A percentile compares a stretch with the other conserved stretches of the same genome.
Evolutionary conservation across 306 rosid species (phyloP).

Genomic region (Rosa chinensis): DNA sequence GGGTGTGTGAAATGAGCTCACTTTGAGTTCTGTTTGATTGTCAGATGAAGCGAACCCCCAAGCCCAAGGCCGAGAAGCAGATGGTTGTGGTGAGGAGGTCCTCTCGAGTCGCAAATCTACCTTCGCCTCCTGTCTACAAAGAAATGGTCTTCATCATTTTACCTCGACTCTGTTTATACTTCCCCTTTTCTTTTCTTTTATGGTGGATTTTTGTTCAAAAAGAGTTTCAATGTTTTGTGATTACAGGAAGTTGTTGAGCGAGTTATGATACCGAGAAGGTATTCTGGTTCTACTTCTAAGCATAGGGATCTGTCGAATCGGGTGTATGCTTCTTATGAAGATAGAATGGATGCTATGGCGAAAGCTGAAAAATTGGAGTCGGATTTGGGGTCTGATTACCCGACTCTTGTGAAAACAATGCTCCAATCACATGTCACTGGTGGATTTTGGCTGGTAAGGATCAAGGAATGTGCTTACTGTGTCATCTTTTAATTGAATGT

Average conservation of each 20-base stretch:
- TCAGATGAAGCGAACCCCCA: constrained; percentile 35
- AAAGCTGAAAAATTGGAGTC: constrained; percentile 41
- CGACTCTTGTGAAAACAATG: constrained; percentile 50
- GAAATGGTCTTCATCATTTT: constrained; percentile 32
- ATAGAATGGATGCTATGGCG: constrained; percentile 36
- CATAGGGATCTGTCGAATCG: constrained; percentile 44
- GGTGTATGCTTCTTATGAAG: constrained; percentile 46
- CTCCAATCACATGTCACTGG: constrained; percentile 56
- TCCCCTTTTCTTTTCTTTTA: neutral
- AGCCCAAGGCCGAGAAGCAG: constrained; percentile 4
- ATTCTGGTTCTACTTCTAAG: constrained; percentile 13
- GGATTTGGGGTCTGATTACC: constrained; percentile 36
- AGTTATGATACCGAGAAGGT: constrained; percentile 38
- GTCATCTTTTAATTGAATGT: neutral
- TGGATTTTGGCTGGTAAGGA: constrained; percentile 59
- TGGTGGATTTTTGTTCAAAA: neutral
- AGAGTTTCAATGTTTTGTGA: neutral
- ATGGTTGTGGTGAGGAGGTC: constrained; percentile 40
- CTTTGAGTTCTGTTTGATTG: neutral
- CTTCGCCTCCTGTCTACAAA: constrained; percentile 42
- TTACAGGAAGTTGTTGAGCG: constrained; percentile 41
- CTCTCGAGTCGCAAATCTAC: constrained; percentile 30
- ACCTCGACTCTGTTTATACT: neutral
- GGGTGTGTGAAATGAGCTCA: neutral
- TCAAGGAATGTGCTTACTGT: neutral